Evolutionary conservation across 1,284 basidiomycete genomes (phyloP).

Genomic region (Rhodotorula sp.): DNA sequence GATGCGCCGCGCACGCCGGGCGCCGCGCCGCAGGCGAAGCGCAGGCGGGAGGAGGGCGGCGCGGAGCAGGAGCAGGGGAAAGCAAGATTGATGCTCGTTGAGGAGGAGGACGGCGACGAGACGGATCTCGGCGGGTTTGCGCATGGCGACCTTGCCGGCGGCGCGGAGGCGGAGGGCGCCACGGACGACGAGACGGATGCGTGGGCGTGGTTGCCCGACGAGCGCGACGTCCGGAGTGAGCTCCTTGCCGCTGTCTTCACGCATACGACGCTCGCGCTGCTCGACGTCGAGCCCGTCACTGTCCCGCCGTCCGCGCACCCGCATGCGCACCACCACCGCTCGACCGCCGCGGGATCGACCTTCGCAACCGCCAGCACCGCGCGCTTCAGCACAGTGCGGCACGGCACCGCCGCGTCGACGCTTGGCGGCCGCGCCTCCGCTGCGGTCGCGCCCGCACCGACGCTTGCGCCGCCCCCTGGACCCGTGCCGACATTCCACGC

Average conservation of each 20-base stretch:
- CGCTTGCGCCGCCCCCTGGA: not conserved
- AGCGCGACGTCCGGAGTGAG: conserved; percentile 11
- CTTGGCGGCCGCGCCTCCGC: not conserved
- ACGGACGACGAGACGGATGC: not conserved
- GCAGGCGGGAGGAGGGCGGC: not conserved
- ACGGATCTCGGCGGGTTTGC: conserved; percentile 11
- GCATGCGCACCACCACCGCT: not conserved
- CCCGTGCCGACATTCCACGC: conserved; percentile 31
- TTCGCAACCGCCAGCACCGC: not conserved
- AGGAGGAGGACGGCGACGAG: conserved; percentile 11
- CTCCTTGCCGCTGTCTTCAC: conserved; percentile 29
- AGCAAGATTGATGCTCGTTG: not conserved
- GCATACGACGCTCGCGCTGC: conserved; percentile 22
- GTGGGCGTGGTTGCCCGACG: conserved; percentile 22
- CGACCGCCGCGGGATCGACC: not conserved
- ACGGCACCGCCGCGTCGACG: not conserved
- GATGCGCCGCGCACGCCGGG: conserved; percentile 1
- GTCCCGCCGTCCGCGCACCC: not conserved
- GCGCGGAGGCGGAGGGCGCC: not conserved
- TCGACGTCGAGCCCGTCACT: conserved; percentile 7
- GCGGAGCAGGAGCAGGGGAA: conserved; percentile 3
- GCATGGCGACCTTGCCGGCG: not conserved
- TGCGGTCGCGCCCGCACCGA: not conserved
- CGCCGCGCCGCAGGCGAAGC: not conserved
- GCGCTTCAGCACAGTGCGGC: not conserved